Evolutionary conservation across 495 filamentous ascomycete genomes (phyloP), one percentile per base, ranked within the genome.

Genomic region (Lophiotrema nucula): DNA sequence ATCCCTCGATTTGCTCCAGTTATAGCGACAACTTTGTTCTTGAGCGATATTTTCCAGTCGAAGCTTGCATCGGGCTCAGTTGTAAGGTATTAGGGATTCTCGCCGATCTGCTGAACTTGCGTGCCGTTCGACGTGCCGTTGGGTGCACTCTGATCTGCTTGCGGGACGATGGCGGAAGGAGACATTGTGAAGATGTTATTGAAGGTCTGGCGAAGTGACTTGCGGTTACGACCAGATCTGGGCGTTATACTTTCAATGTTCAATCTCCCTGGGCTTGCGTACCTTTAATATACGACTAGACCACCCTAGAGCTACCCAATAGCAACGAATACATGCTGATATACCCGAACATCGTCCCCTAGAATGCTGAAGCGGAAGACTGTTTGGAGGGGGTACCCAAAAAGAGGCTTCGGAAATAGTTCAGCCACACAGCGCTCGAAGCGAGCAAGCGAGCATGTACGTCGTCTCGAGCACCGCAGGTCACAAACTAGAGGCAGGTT

Each of bases 41-140:
- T 43, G 41, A 69, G 66, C 22, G 63, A 64, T 12, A 69, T 66
- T 28, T 56, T 47, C 63, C 63, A 69, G 49, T 64, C 54, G 38
- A 52, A 47, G 47, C 58, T 47, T 21, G 66, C 25, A 1, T 48
- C 54, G 13, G 63, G 66, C 27, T 56, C 37, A 27, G 66, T 69
- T 15, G 25, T 44, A 4, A 69, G 60, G 25, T 45, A 47, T 5
- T 49, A 44, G 19, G 60, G 54, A 8, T n/a, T 51, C 25, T 44
- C 24, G 19, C 37, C 18, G 3, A 18, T 16, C 38, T 41, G 26
- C 25, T n/a, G 6, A 10, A 31, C 44, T 19, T 42, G 38, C 4
- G 47, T 13, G 11, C 22, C 16, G 33, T 24, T 39, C 13, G 24
- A 37, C 21, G 26, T 31, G n/a, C 19, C 31, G 31, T 35, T 37